Evolutionary conservation across 345 rosid genomes (phyloP), one percentile per base, ranked within the genome.

Genomic region (Arabis hirsuta): DNA sequence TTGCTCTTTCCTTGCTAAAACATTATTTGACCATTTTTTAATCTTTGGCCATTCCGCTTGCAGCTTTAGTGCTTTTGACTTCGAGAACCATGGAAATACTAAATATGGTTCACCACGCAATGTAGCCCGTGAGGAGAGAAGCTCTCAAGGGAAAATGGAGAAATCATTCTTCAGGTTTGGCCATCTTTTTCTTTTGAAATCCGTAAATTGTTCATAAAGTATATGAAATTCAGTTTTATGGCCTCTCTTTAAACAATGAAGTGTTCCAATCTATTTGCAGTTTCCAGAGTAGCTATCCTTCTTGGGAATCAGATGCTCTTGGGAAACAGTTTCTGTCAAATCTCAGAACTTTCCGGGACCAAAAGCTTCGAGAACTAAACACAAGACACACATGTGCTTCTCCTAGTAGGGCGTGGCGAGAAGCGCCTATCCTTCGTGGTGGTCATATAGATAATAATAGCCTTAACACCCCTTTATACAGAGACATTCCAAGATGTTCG

Each of bases 71-170:
- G 74, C 88, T 61, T 92, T 96, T 60, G 84, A 90, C 85, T 92
- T 92, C 63, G 89, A 77, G 83, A 89, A 70, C 56, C 96, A 92
- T 80, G 99, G 99, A 64, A 96, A 92, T 65, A 78, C 78, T 72
- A 96, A 81, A 67, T 96, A 96, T 79, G 97, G 86, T 38, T 92
- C 99, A 14, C 96, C 93, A 20, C 51, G 74, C 47, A 81, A 87
- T 54, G 78, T 80, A 41, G 71, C 84, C 55, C 79, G 68, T 44
- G 75, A 71, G 50, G 78, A 79, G 79, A 88, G 91, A 83, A 96
- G 99, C 73, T 92, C 92, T 58, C 98, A 96, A 59, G 99, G 99
- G 71, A 96, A 96, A 86, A 78, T 96, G 87, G 99, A 92, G 85
- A 96, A 96, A 79, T 92, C 99, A 43, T 90, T 96, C 82, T 83